Evolutionary conservation across 2,329 filamentous ascomycete species (phyloP).

Genomic region (Stromatinia cepivora): DNA sequence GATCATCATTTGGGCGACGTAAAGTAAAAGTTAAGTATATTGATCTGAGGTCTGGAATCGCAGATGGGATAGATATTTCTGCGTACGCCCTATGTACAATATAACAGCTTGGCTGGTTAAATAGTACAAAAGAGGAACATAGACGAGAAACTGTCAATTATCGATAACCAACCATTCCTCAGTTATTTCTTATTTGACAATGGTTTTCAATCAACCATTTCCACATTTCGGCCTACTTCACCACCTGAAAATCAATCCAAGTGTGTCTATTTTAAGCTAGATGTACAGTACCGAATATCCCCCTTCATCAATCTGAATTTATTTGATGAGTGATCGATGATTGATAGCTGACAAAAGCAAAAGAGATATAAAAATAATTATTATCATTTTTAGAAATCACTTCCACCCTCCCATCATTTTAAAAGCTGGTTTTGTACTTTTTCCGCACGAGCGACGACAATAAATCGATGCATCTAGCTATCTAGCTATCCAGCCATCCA

Average conservation of each 20-base stretch:
- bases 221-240: not conserved
- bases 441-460: not conserved
- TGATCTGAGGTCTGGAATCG: slow-evolving; percentile 7
- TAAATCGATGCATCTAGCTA: not conserved
- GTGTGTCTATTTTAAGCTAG: slow-evolving; percentile 4
- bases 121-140: not conserved
- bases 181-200: not conserved
- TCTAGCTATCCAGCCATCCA: not conserved
- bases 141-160: not conserved
- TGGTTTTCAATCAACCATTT: slow-evolving; percentile 6
- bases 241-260: not conserved
- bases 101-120: not conserved
- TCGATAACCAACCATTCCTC: not conserved
- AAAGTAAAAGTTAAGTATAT: slow-evolving; percentile 1
- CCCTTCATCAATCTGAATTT: not conserved
- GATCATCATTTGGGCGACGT: not conserved
- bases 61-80: not conserved
- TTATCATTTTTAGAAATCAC: slow-evolving; percentile 1
- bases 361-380: not conserved
- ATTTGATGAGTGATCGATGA: not conserved
- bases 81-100: not conserved
- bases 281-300: not conserved
- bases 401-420: not conserved
- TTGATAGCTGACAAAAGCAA: not conserved
- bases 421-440: not conserved